Percentiles rank a stretch among this genome's conserved stretches.
Evolutionary conservation across 306 rosid genomes (phyloP).

Genomic region (Cicer cuneatum): DNA sequence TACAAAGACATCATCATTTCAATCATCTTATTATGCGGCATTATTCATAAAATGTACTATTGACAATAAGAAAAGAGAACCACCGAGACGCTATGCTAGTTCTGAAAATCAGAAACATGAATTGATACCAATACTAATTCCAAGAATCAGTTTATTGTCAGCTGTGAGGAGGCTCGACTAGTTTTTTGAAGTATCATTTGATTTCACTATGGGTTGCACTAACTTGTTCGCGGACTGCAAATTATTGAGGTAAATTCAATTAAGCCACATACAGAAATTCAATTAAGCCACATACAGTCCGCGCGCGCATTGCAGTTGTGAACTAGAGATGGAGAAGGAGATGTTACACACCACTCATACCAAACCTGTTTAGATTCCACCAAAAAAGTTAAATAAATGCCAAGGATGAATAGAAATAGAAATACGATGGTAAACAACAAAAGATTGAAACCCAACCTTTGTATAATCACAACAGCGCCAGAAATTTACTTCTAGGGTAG

Average conservation of each 20-base stretch:
- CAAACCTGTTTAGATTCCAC: slow-evolving; percentile 60
- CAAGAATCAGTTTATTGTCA: slow-evolving; percentile 28
- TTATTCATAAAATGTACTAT: background rate
- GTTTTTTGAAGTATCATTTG: slow-evolving; percentile 1
- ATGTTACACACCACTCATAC: slow-evolving; percentile 77
- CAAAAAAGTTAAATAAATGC: background rate
- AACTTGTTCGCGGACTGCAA: background rate
- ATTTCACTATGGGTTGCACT: background rate
- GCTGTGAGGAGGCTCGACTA: slow-evolving; percentile 3
- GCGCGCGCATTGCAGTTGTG: slow-evolving; percentile 72
- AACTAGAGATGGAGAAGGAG: slow-evolving; percentile 58
- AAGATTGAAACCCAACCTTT: slow-evolving; percentile 55
- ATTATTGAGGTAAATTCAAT: slow-evolving; percentile 1
- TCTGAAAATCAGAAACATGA: slow-evolving; percentile 3
- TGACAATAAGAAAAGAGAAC: slow-evolving; percentile 6
- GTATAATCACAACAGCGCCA: slow-evolving; percentile 70
- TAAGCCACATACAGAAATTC: slow-evolving; percentile 67
- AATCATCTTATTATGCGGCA: background rate
- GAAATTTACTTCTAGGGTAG: slow-evolving; percentile 63
- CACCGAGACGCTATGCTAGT: background rate
- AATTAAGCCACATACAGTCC: slow-evolving; percentile 69
- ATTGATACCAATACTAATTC: background rate
- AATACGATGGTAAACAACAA: background rate
- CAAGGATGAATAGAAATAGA: background rate
- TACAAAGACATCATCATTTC: too few relatives aligned